Conservation (phyloP, 768 basidiomycete genomes). For the Cystofilobasidium macerans region DNA sequence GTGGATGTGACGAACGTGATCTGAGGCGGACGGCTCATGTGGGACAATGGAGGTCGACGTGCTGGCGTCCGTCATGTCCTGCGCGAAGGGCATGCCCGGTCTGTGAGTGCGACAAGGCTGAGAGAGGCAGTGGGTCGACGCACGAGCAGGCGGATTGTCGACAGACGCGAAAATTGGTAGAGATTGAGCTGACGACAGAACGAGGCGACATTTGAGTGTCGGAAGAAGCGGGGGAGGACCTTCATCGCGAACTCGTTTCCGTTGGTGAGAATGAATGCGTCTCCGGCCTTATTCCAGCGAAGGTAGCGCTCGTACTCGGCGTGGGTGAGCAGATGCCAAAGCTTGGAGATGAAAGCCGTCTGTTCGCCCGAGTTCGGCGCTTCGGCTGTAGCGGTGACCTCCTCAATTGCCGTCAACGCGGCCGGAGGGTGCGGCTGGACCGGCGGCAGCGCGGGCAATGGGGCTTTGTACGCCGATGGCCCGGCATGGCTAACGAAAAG, state of each 20-base stretch:
- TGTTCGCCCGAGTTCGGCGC: conserved; percentile 8
- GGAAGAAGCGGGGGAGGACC: conserved; percentile 28
- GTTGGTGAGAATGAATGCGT: conserved; percentile 27
- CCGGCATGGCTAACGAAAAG: too few relatives aligned
- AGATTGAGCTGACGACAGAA: conserved; percentile 27
- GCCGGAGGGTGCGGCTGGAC: not conserved
- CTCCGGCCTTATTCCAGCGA: conserved; percentile 22
- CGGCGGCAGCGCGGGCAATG: not conserved
- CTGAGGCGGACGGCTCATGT: not conserved
- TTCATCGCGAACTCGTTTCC: conserved; percentile 25
- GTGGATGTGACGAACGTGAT: not conserved
- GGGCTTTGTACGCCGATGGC: too few relatives aligned
- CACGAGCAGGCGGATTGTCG: conserved; percentile 26
- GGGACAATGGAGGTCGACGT: conserved; percentile 23
- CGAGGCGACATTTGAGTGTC: conserved; percentile 27
- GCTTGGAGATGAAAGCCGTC: conserved; percentile 24
- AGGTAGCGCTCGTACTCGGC: conserved; percentile 26
- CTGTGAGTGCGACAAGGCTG: not conserved
- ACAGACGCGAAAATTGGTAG: conserved; percentile 26
- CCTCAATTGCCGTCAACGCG: not conserved
- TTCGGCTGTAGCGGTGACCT: not conserved
- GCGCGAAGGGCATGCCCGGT: not conserved
- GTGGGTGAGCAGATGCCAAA: conserved; percentile 20
- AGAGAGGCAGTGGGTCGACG: not conserved
- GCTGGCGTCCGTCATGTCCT: conserved; percentile 23